A percentile compares a stretch with the other conserved stretches of the same genome.
phyloP scores from a whole-genome alignment of 139 green algal genomes.

The Coelastrella sp. region DNA sequence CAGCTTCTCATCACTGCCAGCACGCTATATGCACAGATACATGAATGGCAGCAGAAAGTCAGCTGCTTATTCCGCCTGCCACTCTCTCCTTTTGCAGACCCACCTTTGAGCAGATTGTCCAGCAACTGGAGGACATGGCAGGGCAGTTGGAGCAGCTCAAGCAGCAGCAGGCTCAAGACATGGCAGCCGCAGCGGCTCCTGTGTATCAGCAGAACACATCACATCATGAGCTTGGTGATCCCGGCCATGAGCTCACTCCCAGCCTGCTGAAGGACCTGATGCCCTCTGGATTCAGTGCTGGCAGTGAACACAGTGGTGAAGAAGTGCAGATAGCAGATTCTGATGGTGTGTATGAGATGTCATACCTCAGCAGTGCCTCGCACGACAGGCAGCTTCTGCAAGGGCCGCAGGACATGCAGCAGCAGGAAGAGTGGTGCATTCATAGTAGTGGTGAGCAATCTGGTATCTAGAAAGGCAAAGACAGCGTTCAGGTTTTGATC shows the following conservation, averaged over 20 bases:
- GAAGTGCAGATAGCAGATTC: neutral
- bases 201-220: neutral
- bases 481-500: too few relatives aligned
- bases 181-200: conserved; percentile 36
- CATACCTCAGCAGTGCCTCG: neutral
- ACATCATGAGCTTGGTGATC: neutral
- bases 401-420: neutral
- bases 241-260: conserved; percentile 26
- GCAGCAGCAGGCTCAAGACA: conserved; percentile 31
- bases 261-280: conserved; percentile 31
- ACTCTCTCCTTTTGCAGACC: neutral
- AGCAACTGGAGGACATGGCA: conserved; percentile 36
- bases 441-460: too few relatives aligned
- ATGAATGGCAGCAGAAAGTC: too few relatives aligned
- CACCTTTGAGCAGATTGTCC: conserved; percentile 14
- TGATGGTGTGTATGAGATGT: conserved; percentile 28
- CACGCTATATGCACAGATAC: too few relatives aligned
- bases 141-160: conserved; percentile 26
- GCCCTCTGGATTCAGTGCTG: conserved; percentile 34
- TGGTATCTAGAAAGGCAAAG: too few relatives aligned
- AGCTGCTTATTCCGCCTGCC: neutral
- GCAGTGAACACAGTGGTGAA: neutral
- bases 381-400: neutral
- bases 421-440: neutral
- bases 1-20: too few relatives aligned